Evolutionary conservation across 805 yeast genomes (phyloP).

Genomic region (Maudiozyma barnettii): DNA sequence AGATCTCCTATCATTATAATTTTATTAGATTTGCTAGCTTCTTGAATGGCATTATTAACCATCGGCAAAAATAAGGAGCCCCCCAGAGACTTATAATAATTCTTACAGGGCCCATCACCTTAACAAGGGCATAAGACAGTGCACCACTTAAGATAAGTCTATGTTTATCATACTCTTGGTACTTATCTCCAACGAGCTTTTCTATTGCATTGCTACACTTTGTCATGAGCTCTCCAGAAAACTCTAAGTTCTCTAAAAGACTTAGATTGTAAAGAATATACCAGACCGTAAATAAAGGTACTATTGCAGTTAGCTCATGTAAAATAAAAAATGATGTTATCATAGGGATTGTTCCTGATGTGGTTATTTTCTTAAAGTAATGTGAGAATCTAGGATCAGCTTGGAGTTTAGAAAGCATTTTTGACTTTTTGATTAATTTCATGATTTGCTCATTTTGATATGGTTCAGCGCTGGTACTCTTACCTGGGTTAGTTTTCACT

Average conservation of each 20-base stretch:
- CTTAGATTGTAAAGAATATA: conserved; percentile 50
- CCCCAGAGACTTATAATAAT: conserved; percentile 27
- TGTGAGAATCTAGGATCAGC: conserved; percentile 18
- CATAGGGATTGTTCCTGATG: conserved; percentile 25
- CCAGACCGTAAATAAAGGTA: conserved; percentile 63
- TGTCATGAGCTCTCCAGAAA: conserved; percentile 34
- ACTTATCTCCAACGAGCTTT: conserved; percentile 35
- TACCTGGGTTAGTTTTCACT: no score
- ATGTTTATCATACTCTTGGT: conserved; percentile 36
- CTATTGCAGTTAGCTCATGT: conserved; percentile 68
- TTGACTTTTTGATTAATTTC: conserved; percentile 20
- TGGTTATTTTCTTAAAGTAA: conserved; percentile 21
- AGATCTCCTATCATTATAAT: background rate
- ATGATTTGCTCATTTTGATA: conserved; percentile 12
- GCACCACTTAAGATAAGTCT: conserved; percentile 61
- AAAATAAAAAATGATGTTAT: conserved; percentile 54
- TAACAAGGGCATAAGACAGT: conserved; percentile 61
- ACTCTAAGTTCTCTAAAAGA: conserved; percentile 19
- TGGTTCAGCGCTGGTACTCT: background rate
- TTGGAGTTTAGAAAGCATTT: conserved; percentile 18
- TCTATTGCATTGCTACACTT: conserved; percentile 53
- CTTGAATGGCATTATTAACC: conserved; percentile 14
- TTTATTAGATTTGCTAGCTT: conserved; percentile 5
- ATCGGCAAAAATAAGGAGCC: conserved; percentile 26
- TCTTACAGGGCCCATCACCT: conserved; percentile 32